Evolutionary conservation across 805 yeast species (phyloP), one percentile per base, ranked within the genome.

Genomic region (Candida suzukii): DNA sequence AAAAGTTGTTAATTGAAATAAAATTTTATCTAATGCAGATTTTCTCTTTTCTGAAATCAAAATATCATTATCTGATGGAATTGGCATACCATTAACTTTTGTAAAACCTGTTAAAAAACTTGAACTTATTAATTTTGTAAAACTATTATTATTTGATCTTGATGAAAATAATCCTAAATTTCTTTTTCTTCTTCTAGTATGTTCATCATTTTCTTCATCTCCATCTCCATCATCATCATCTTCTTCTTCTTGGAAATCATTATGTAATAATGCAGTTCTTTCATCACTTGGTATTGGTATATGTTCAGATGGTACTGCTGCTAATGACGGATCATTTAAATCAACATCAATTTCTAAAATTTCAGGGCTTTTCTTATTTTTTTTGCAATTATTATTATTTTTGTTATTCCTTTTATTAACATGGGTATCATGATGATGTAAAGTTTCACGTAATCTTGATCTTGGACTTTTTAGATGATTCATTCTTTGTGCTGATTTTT

Each of bases 81-180:
- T 46, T 4, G 54, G 61, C 38, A 51, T 30, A 20, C 51, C 63
- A 27, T 48, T 39, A 19, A 52, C 66, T 36, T 56, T 60, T 20
- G 57, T 51, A 35, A 58, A 54, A 7, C 61, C 60, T 24, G 52
- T 38, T 13, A 63, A 47, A 35, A 61, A 55, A 39, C 61, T 53
- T 6, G 63, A 45, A 25, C 61, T 49, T 3, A 58, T 30, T 34
- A 57, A 36, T 25, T 52, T 50, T 2, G 53, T 42, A 10, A 57
- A 39, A 33, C 52, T 48, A 19, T 41, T 48, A 26, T 7, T 17
- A 37, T 3, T 19, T 13, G 28, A 3, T 9, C 4, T 27, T n/a
- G n/a, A n/a, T n/a, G 29, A 20, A 14, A 34, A 34, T 24, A 34
- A 16, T 9, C 24, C 16, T 6, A 20, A 11, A 16, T 16, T 22